These are phyloP conservation scores for Xylaria acuta DNA, from an alignment of 495 filamentous ascomycete genomes.

Conservation along the genomic window DNA sequence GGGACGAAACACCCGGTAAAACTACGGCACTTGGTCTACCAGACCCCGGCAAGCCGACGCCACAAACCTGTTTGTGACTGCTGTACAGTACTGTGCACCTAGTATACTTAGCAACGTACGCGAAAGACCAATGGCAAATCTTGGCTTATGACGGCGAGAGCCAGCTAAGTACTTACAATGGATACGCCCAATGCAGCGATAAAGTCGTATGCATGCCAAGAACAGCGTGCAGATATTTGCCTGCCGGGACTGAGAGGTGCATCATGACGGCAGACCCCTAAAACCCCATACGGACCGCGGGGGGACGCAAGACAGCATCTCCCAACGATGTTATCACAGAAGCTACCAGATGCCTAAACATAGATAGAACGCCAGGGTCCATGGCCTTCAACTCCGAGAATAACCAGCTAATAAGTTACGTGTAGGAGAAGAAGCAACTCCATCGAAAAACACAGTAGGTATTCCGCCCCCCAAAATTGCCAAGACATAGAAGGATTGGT, in stretches of 20 bases:
- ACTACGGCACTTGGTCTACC: background rate
- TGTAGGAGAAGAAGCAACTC: background rate
- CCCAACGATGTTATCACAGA: background rate
- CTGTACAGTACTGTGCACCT: no score
- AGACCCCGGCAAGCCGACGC: background rate
- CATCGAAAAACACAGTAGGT: background rate
- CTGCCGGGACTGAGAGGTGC: constrained; percentile 3
- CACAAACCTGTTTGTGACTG: background rate
- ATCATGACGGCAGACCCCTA: background rate
- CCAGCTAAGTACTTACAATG: no score
- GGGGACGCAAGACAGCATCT: no score
- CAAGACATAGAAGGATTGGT: background rate
- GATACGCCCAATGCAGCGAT: background rate
- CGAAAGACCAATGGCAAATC: background rate
- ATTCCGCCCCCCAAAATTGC: background rate
- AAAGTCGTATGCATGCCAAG: background rate
- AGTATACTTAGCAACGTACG: background rate
- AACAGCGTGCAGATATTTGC: constrained; percentile 3
- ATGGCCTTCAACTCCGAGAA: background rate
- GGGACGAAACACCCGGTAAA: background rate
- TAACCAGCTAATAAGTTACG: background rate
- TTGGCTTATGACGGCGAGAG: background rate
- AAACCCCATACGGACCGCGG: no score
- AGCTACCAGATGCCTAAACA: background rate
- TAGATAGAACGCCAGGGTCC: background rate